Conservation (phyloP, 164 flowering plant genomes). For the Brasenia schreberi region DNA sequence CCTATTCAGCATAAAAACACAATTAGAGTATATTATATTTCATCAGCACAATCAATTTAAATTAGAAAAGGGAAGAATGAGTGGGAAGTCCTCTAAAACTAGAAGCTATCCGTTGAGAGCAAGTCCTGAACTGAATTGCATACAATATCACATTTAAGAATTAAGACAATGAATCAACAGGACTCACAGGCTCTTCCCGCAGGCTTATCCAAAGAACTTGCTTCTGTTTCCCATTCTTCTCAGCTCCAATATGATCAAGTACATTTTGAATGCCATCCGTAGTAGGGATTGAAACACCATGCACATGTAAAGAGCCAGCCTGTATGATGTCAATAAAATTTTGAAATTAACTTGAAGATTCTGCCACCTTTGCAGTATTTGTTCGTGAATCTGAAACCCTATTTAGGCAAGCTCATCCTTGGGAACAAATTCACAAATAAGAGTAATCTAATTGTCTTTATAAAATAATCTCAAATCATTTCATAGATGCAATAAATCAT, state of each 20-base stretch:
- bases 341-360: neutral
- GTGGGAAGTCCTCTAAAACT: neutral
- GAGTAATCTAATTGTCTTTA: too few species aligned
- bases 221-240: slow-evolving; percentile 38
- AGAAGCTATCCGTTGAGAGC: neutral
- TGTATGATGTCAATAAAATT: slow-evolving; percentile 9
- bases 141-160: too few species aligned
- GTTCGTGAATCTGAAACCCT: too few species aligned
- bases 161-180: neutral
- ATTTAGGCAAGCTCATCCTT: too few species aligned
- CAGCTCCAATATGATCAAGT: slow-evolving; percentile 68
- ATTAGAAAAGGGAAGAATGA: neutral
- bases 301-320: slow-evolving; percentile 74
- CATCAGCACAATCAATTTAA: too few species aligned
- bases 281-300: slow-evolving; percentile 95
- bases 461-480: too few species aligned
- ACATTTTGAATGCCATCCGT: slow-evolving; percentile 72
- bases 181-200: slow-evolving; percentile 84
- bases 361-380: too few species aligned
- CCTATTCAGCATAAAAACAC: slow-evolving; percentile 25
- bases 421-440: too few species aligned
- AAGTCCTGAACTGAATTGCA: neutral
- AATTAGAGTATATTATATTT: too few species aligned
- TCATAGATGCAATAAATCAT: too few species aligned
- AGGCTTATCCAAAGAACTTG: slow-evolving; percentile 81